Percentiles rank a stretch among this genome's conserved stretches.
phyloP scores from a whole-genome alignment of 768 basidiomycete genomes.

The Pulveroboletus sp. region DNA sequence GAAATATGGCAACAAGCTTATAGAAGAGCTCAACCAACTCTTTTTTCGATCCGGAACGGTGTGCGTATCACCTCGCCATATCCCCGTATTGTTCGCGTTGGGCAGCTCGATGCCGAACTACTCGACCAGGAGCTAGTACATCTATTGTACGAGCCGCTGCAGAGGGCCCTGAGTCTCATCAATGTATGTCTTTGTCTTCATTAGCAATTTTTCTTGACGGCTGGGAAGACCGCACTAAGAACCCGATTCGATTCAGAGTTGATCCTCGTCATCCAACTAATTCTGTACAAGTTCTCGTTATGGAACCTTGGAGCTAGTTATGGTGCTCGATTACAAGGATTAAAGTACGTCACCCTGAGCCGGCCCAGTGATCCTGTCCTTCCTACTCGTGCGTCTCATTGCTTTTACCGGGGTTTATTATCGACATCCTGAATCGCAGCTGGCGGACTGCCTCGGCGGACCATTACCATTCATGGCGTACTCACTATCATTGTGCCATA shows the following conservation, averaged over 20 bases:
- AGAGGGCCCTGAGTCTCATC: slow-evolving; percentile 61
- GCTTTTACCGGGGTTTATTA: neutral
- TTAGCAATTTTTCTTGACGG: slow-evolving; percentile 13
- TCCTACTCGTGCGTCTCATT: slow-evolving; percentile 22
- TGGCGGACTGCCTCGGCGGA: slow-evolving; percentile 58
- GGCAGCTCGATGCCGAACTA: slow-evolving; percentile 86
- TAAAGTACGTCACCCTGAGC: slow-evolving; percentile 48
- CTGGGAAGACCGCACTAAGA: slow-evolving; percentile 49
- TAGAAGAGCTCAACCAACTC: slow-evolving; percentile 51
- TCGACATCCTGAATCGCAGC: slow-evolving; percentile 35
- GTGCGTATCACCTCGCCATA: slow-evolving; percentile 31
- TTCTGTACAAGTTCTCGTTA: slow-evolving; percentile 76
- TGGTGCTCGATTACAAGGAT: slow-evolving; percentile 76
- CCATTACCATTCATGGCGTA: slow-evolving; percentile 60
- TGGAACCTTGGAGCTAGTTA: slow-evolving; percentile 81
- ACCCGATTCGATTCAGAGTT: slow-evolving; percentile 72
- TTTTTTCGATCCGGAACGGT: slow-evolving; percentile 44
- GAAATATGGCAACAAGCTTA: slow-evolving; percentile 59
- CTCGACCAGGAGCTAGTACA: slow-evolving; percentile 85
- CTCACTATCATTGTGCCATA: slow-evolving; percentile 78
- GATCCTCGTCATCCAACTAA: slow-evolving; percentile 59
- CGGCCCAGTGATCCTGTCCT: slow-evolving; percentile 1
- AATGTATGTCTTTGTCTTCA: slow-evolving; percentile 44
- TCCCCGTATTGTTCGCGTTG: slow-evolving; percentile 69
- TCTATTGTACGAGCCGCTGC: slow-evolving; percentile 77